Conservation (phyloP, 2,329 filamentous ascomycete species). For the Stylonectria norvegica region DNA sequence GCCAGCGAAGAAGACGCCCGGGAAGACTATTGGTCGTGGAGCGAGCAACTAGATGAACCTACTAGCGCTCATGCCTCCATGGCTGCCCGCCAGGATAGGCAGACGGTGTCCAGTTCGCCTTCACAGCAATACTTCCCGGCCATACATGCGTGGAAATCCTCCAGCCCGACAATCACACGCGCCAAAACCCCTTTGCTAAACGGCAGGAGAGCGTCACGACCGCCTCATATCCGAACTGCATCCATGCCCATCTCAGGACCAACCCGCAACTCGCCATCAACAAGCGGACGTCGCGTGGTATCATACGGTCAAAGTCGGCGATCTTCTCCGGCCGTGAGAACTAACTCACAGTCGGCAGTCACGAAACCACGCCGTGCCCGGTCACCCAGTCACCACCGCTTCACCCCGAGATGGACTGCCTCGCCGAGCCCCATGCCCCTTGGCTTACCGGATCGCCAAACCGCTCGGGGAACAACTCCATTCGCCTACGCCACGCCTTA, state of each 20-base stretch:
- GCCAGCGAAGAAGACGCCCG: slow-evolving; percentile 59
- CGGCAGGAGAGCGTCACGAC: slow-evolving; percentile 42
- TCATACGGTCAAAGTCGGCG: slow-evolving; percentile 39
- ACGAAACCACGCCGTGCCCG: slow-evolving; percentile 53
- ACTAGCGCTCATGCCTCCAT: slow-evolving; percentile 44
- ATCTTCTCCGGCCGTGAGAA: slow-evolving; percentile 30
- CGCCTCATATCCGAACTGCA: slow-evolving; percentile 48
- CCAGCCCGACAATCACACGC: slow-evolving; percentile 33
- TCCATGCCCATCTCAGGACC: slow-evolving; percentile 48
- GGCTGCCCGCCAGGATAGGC: slow-evolving; percentile 40
- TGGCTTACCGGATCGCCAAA: slow-evolving; percentile 33
- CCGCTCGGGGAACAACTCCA: slow-evolving; percentile 48
- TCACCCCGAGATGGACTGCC: slow-evolving; percentile 55
- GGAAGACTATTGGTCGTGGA: slow-evolving; percentile 63
- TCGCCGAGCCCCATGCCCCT: slow-evolving; percentile 44
- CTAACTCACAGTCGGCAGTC: slow-evolving; percentile 29
- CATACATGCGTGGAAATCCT: slow-evolving; percentile 26
- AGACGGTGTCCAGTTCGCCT: slow-evolving; percentile 40
- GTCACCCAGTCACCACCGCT: slow-evolving; percentile 53
- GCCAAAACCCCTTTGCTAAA: slow-evolving; percentile 39
- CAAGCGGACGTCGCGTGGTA: slow-evolving; percentile 43
- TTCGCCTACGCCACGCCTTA: slow-evolving; percentile 74
- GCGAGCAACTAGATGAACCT: slow-evolving; percentile 59
- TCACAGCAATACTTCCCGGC: slow-evolving; percentile 32
- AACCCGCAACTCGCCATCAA: slow-evolving; percentile 38